phyloP scores from a whole-genome alignment of 176 grass and related monocot genomes.

The Elaeis guineensis region DNA sequence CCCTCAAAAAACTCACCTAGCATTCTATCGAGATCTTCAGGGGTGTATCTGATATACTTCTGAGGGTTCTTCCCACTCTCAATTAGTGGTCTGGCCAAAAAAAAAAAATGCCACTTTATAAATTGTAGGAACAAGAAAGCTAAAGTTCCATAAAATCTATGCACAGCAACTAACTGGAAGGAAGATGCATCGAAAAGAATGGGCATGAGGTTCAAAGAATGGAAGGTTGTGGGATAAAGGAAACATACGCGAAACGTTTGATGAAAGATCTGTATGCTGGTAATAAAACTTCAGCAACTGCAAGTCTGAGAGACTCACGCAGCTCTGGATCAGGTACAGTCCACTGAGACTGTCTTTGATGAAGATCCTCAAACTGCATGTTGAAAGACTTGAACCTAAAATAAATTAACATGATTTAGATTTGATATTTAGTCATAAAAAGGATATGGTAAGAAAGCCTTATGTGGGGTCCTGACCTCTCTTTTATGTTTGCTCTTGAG shows the following conservation, averaged over 20 bases:
- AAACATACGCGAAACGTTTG: slow-evolving; percentile 81
- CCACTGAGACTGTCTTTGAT: slow-evolving; percentile 83
- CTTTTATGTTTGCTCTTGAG: slow-evolving; percentile 75
- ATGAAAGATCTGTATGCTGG: slow-evolving; percentile 87
- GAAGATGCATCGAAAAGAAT: too few relatives aligned
- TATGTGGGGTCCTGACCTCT: slow-evolving; percentile 30
- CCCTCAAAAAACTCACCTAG: slow-evolving; percentile 72
- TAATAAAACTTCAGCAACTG: slow-evolving; percentile 72
- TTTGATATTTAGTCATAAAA: too few relatives aligned
- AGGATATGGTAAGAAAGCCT: background rate
- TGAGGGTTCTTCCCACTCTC: slow-evolving; percentile 72
- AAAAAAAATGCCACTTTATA: background rate
- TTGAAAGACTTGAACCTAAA: slow-evolving; percentile 91
- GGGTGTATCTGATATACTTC: slow-evolving; percentile 62
- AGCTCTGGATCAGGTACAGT: slow-evolving; percentile 81
- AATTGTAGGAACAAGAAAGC: too few relatives aligned
- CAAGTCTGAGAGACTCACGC: slow-evolving; percentile 86
- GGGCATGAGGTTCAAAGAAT: too few relatives aligned
- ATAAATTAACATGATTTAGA: background rate
- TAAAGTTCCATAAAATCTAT: too few relatives aligned
- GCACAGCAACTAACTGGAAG: too few relatives aligned
- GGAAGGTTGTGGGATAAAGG: background rate
- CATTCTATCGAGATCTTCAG: slow-evolving; percentile 57
- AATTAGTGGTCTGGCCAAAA: slow-evolving; percentile 38
- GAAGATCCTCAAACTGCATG: slow-evolving; percentile 84